Evolutionary conservation across 2,329 filamentous ascomycete species (phyloP).

Genomic region (Neonectria hederae): DNA sequence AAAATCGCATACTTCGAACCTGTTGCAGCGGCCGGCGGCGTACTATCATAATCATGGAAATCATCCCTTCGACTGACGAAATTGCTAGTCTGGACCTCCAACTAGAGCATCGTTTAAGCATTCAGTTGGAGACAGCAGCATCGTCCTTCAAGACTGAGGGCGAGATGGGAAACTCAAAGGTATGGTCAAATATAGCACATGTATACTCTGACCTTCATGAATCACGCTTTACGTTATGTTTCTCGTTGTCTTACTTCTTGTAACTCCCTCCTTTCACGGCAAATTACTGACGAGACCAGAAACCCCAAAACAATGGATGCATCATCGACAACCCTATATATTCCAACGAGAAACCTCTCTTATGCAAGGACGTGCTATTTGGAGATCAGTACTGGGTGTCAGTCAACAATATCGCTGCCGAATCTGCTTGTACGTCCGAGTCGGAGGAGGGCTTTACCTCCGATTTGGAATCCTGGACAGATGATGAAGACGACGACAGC

Average conservation of each 20-base stretch:
- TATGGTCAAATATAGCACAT: not conserved
- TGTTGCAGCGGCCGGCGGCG: not conserved
- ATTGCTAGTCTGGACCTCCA: not conserved
- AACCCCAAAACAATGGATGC: not conserved
- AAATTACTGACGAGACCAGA: conserved; percentile 1
- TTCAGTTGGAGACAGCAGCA: conserved; percentile 2
- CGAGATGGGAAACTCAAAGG: not conserved
- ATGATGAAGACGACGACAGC: conserved; percentile 36
- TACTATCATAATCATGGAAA: not conserved
- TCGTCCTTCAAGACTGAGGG: not conserved
- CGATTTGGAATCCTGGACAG: conserved; percentile 32
- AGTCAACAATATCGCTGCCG: conserved; percentile 13
- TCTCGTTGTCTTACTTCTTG: not conserved
- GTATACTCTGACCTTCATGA: not conserved
- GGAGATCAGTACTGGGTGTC: conserved; percentile 11
- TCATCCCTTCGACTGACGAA: not conserved
- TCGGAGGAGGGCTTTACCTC: conserved; percentile 34
- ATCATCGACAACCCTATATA: not conserved
- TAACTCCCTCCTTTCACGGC: not conserved
- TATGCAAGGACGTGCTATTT: conserved; percentile 9
- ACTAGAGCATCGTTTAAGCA: not conserved
- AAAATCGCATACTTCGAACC: not conserved
- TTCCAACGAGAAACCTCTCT: conserved; percentile 8
- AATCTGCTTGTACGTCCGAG: conserved; percentile 32
- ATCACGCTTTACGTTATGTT: not conserved